Conservation (phyloP, 768 basidiomycete species). For the Leccinum longicurvipes region DNA sequence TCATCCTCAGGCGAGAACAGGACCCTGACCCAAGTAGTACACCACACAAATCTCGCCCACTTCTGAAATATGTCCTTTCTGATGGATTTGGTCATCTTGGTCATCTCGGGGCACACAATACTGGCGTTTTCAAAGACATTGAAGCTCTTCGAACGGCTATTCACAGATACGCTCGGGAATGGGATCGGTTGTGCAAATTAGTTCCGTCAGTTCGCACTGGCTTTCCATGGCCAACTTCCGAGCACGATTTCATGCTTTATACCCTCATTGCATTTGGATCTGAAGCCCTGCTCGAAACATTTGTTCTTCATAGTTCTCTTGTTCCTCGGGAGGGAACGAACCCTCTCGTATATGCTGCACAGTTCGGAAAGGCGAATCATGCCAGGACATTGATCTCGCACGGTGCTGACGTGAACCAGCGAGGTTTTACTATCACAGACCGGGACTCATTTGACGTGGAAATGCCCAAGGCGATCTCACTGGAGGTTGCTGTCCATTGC, state of each 20-base stretch:
- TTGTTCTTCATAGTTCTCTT: background rate
- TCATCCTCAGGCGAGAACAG: background rate
- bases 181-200: background rate
- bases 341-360: slow-evolving; percentile 6
- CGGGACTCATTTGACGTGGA: background rate
- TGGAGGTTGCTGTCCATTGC: background rate
- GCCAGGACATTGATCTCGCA: background rate
- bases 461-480: background rate
- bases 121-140: slow-evolving; percentile 1
- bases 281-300: background rate
- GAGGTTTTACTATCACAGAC: background rate
- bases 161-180: background rate
- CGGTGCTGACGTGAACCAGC: background rate
- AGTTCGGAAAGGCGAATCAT: background rate
- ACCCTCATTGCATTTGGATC: slow-evolving; percentile 5
- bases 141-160: background rate
- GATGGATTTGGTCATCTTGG: slow-evolving; percentile 8
- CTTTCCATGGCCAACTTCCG: slow-evolving; percentile 1
- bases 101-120: background rate
- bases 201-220: background rate
- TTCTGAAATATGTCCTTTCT: slow-evolving; percentile 11
- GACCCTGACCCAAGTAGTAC: background rate
- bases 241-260: slow-evolving; percentile 4
- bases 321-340: background rate
- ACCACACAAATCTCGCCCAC: background rate